Evolutionary conservation across 805 yeast species (phyloP).

Genomic region (Suhomyces xylopsoci): DNA sequence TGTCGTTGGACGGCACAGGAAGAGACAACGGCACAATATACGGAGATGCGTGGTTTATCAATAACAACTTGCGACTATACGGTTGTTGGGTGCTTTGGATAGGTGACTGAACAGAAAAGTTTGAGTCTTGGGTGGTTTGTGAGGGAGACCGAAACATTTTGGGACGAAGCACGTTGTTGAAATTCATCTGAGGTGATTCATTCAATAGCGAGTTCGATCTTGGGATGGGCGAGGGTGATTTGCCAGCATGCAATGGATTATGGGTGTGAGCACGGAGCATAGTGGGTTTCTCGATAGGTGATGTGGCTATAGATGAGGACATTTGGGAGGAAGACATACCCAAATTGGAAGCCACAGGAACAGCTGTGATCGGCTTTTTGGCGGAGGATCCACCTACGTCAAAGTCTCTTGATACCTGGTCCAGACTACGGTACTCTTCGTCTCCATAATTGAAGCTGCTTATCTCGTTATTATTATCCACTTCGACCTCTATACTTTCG

Average conservation of each 20-base stretch:
- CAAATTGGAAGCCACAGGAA: constrained; percentile 14
- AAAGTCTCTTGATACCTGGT: neutral
- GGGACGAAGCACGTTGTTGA: constrained; percentile 19
- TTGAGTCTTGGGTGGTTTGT: constrained; percentile 35
- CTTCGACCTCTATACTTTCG: constrained; percentile 11
- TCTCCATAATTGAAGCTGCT: constrained; percentile 2
- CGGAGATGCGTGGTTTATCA: constrained; percentile 25
- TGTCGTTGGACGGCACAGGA: constrained; percentile 44
- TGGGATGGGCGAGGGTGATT: constrained; percentile 21
- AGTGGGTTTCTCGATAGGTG: constrained; percentile 20
- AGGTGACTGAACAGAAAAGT: constrained; percentile 16
- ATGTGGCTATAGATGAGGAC: constrained; percentile 10
- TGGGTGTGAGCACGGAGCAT: constrained; percentile 19
- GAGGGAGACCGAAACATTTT: constrained; percentile 31
- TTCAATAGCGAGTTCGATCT: constrained; percentile 12
- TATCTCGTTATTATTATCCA: neutral
- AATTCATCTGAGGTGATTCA: neutral
- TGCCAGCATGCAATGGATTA: constrained; percentile 13
- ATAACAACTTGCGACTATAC: constrained; percentile 4
- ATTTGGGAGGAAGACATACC: constrained; percentile 1
- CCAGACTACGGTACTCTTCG: constrained; percentile 4
- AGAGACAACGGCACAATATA: constrained; percentile 41
- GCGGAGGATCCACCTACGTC: neutral
- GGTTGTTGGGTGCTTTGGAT: constrained; percentile 8
- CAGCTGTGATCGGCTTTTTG: constrained; percentile 10